Evolutionary conservation across 176 grass and related monocot species (phyloP), one percentile per base, ranked within the genome.

Genomic region (Saccharum officinarum): DNA sequence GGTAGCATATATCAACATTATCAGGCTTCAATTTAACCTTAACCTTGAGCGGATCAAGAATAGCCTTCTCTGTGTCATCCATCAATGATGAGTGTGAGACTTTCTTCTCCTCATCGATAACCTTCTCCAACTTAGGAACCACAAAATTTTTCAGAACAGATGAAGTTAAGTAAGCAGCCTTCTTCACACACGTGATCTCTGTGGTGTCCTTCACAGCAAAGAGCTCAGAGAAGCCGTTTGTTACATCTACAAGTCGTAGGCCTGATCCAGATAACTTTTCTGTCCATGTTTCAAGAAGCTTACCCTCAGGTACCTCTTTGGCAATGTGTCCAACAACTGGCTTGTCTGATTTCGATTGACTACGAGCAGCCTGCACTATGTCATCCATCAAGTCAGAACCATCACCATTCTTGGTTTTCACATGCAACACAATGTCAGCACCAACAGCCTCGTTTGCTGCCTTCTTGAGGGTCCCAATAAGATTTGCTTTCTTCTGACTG

Each of bases 221-320:
- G 26, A 97, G 74, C 65, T 94, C 90, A 80, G 95, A 92, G 20
- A 97, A 71, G 50, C 88, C 92, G 36, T 61, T 38, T 66, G 90
- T 81, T 50, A 91, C 82, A 81, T 94, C 92, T 63, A 16, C 65
- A 71, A 97, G 88, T 38, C 91, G 65, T 75, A 85, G 55, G 2
- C 39, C 14, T 3, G 95, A 94, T 40, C 75, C 62, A 5, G 60
- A n/a, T 46, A 97, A 45, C 79, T 92, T 97, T 52, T 91, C 78
- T 12, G 74, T 86, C 95, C 95, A 97, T 62, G 74, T 45, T 86
- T 97, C 90, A 42, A 94, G 86, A 86, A 97, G 31, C 70, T 88
- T 94, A 8, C 95, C 92, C 72, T 94, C 92, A 71, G 86, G 95
- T 26, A 79, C 73, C 77, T 97, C 92, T 84, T 82, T 92, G 69